Evolutionary conservation across 331 rosid genomes (phyloP).

Genomic region (Malus hybrid): DNA sequence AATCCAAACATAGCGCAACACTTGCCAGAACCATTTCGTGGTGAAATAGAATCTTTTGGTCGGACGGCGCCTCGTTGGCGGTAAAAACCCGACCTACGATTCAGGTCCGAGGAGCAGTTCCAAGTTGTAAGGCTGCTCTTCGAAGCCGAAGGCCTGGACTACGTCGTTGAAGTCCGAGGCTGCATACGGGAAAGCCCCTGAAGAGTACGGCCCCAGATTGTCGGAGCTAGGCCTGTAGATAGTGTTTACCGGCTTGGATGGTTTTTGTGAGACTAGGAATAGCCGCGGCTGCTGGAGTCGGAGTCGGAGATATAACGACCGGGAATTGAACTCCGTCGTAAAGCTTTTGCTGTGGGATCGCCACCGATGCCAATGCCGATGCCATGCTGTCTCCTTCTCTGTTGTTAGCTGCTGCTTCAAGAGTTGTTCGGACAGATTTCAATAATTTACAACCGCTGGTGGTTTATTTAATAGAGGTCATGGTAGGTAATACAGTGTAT

Average conservation of each 20-base stretch:
- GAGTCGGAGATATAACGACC: constrained; percentile 24
- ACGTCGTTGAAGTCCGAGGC: constrained; percentile 69
- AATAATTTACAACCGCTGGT: too few relatives aligned
- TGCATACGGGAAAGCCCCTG: constrained; percentile 35
- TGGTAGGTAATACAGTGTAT: too few relatives aligned
- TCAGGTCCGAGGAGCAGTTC: constrained; percentile 68
- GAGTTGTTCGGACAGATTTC: too few relatives aligned
- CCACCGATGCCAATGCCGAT: too few relatives aligned
- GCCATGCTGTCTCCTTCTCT: too few relatives aligned
- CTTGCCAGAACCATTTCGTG: constrained; percentile 76
- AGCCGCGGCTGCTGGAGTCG: not conserved
- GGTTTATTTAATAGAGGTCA: too few relatives aligned
- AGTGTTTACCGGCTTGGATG: constrained; percentile 32
- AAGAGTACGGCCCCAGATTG: constrained; percentile 61
- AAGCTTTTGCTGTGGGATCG: constrained; percentile 42
- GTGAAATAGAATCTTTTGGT: constrained; percentile 80
- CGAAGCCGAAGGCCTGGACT: constrained; percentile 67
- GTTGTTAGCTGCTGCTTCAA: too few relatives aligned
- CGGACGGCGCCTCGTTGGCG: constrained; percentile 86
- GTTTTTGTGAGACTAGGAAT: constrained; percentile 23
- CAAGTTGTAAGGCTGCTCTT: constrained; percentile 71
- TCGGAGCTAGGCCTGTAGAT: constrained; percentile 41
- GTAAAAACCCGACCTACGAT: constrained; percentile 77
- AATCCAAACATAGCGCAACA: not conserved
- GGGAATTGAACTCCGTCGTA: constrained; percentile 45